Percentiles rank a stretch among this genome's conserved stretches.
Evolutionary conservation across 148 eudicot species (phyloP).

Genomic region (Rhododendron henanense): DNA sequence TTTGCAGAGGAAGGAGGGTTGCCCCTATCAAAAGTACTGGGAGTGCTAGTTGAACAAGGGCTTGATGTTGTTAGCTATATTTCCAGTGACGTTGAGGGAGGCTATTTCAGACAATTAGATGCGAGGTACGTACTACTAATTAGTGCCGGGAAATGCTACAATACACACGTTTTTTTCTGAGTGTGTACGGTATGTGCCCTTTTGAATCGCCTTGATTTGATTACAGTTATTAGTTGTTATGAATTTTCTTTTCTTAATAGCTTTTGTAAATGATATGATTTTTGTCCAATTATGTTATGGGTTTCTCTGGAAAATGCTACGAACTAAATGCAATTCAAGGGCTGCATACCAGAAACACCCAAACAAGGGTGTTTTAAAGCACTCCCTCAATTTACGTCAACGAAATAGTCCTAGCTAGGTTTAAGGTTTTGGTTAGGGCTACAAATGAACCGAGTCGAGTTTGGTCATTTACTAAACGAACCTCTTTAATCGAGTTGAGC

Average conservation of each 20-base stretch:
- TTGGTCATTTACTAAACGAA: too few species aligned
- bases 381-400: neutral
- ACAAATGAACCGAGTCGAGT: too few species aligned
- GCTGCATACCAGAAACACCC: too few species aligned
- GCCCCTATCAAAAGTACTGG: conserved; percentile 22
- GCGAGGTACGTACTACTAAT: conserved; percentile 54
- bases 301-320: neutral
- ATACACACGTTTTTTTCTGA: too few species aligned
- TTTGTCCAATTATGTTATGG: too few species aligned
- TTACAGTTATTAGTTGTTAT: too few species aligned
- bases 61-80: conserved; percentile 20
- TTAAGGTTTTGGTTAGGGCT: neutral
- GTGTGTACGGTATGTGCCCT: neutral
- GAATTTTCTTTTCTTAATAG: neutral
- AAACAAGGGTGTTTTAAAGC: neutral
- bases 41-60: conserved; percentile 20
- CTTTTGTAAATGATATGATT: too few species aligned
- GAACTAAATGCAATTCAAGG: neutral
- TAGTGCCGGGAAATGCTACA: too few species aligned
- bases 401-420: neutral
- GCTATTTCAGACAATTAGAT: conserved; percentile 32
- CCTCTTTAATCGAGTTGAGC: too few species aligned
- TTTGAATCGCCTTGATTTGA: neutral
- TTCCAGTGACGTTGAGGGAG: conserved; percentile 26
- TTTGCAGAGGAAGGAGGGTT: neutral